Evolutionary conservation across 805 yeast genomes (phyloP), one percentile per base, ranked within the genome.

Genomic region (Zygosaccharomyces bailii): DNA sequence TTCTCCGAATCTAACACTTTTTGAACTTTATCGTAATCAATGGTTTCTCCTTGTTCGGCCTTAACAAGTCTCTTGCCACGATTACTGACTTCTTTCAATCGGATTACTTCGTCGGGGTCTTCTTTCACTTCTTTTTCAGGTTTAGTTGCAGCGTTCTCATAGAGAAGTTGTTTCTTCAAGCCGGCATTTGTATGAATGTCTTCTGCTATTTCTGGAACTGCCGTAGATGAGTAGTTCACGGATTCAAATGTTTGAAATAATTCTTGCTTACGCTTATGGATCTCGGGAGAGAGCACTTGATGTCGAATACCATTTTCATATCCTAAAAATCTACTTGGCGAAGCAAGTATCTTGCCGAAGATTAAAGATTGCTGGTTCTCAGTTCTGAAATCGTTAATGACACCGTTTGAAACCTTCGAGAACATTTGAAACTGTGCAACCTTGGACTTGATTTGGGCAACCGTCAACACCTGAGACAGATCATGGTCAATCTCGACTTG

Each of bases 1-100:
- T 37, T 43, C 18, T 42, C 39, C 14, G 52, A 34, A 8, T 58
- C 57, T 46, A 78, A 58, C 10, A 77, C 64, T 44, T 70, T 74
- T 23, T 71, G 70, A 11, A 73, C 70, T 25, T 60, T 68, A 0
- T 61, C 53, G 49, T 76, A 79, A 53, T 79, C 80, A 37, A 78
- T 56, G 5, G 62, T 60, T 9, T 65, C 63, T 10, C 47, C 57
- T 5, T 24, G 20, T 39, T 45, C 13, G 35, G 32, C 29, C 40
- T 44, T 30, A 39, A 18, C n/a, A 13, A 30, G 20, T 18, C 34
- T 39, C 25, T 39, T 44, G 27, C 43, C 43, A 42, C 49, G 56
- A 13, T 45, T 49, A 17, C 39, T 56, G 8, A 46, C 51, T 31
- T 56, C 63, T 34, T 69, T 68, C 39, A 75, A 57, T 1, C 74